Evolutionary conservation across 805 yeast genomes (phyloP).

Genomic region (Hanseniaspora jakobsenii): DNA sequence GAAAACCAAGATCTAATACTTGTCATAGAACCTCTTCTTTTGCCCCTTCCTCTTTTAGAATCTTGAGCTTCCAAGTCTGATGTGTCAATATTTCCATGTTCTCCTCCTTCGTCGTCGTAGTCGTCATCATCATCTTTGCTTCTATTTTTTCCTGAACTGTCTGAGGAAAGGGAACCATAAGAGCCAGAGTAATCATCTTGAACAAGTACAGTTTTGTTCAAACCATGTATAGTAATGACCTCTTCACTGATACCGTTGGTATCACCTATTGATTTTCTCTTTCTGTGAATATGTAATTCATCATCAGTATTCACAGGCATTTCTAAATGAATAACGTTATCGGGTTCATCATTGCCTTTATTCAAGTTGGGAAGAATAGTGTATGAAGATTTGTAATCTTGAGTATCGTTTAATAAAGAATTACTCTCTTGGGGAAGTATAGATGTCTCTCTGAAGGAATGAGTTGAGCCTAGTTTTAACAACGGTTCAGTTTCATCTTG

Average conservation of each 20-base stretch:
- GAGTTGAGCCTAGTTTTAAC: conserved; percentile 36
- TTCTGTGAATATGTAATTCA: conserved; percentile 14
- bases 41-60: conserved; percentile 12
- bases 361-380: conserved; percentile 8
- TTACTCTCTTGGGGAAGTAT: background rate
- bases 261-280: conserved; percentile 8
- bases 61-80: conserved; percentile 10
- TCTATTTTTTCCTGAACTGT: background rate
- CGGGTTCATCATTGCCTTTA: background rate
- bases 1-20: conserved; percentile 14
- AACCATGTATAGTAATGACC: conserved; percentile 14
- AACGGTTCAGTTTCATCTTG: conserved; percentile 93
- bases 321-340: conserved; percentile 2
- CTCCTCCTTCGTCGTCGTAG: conserved; percentile 2
- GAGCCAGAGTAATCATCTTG: conserved; percentile 12
- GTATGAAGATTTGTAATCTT: conserved; percentile 10
- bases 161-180: conserved; percentile 13
- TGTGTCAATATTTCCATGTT: background rate
- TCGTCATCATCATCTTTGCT: background rate
- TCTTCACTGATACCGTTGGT: conserved; percentile 14
- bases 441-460: background rate
- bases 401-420: background rate
- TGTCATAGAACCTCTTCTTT: conserved; percentile 14
- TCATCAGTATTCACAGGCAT: conserved; percentile 12
- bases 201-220: conserved; percentile 14